Evolutionary conservation across 805 yeast genomes (phyloP), one percentile per base, ranked within the genome.

Genomic region (Kuraishia capsulata): DNA sequence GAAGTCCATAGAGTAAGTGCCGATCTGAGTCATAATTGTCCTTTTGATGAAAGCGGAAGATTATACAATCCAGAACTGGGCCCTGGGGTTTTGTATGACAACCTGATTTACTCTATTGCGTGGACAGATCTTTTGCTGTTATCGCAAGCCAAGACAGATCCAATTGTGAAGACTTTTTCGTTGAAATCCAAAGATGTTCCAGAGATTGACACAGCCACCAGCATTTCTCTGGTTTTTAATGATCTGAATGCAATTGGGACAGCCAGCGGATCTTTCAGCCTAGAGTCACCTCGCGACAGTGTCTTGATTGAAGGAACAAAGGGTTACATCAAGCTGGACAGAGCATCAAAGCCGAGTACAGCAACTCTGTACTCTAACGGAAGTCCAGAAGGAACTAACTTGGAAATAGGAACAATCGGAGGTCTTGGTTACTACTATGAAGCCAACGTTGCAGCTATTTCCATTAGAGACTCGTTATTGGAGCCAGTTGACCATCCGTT

Each of bases 1-100:
- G 67, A 66, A 13, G 53, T 73, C 13, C 56, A 56, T 45, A 57
- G 77, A 34, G 51, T 73, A 30, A 50, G 48, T 38, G 59, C 65
- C 4, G 78, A 75, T 44, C 62, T 67, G 8, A 44, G 47, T 37
- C 26, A 23, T 23, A 11, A 8, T 8, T 23, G 26, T 11, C 26
- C 26, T 8, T 37, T 21, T 23, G 24, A 20, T 3, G 9, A 4
- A 2, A 35, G 35, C 37, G 38, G 41, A 11, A 33, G 79, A 35
- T 49, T 70, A 31, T 54, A 69, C 39, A 62, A 65, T 46, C 64
- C 61, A 4, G 50, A 54, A 10, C 57, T 71, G 25, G 81, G 74
- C 10, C 81, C 76, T 13, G 81, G 82, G n/a, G 71, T 75, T 1
- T 49, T 73, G 23, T 60, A 73, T 43, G 81, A 76, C 51, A 59